These are phyloP conservation scores for Suillus subaureus DNA, from an alignment of 768 basidiomycete genomes.

Conservation along the genomic window DNA sequence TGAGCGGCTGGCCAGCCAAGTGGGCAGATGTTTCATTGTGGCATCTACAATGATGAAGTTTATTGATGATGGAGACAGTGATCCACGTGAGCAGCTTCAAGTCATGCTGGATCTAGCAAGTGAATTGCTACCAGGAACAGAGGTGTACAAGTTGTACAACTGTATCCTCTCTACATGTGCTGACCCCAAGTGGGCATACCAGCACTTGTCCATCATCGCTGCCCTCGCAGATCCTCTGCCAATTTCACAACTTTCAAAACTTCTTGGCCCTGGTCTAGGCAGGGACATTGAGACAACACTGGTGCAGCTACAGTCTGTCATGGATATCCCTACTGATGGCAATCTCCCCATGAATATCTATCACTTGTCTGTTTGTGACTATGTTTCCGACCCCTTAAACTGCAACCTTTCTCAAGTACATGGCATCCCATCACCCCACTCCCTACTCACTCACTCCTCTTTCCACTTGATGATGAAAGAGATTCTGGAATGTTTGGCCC, in stretches of 20 bases:
- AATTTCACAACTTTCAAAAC: background rate
- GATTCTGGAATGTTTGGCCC: background rate
- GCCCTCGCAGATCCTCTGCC: background rate
- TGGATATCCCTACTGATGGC: background rate
- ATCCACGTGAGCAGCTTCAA: slow-evolving; percentile 1
- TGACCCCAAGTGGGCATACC: background rate
- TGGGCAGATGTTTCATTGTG: slow-evolving; percentile 1
- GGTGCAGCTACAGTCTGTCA: background rate
- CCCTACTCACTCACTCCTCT: background rate
- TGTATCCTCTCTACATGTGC: background rate
- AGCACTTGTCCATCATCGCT: background rate
- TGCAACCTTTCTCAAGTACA: background rate
- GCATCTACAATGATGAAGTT: slow-evolving; percentile 5
- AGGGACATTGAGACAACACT: background rate
- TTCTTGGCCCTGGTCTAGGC: slow-evolving; percentile 2
- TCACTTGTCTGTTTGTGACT: background rate
- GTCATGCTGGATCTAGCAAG: slow-evolving; percentile 3
- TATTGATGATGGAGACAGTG: background rate
- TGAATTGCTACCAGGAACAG: slow-evolving; percentile 1
- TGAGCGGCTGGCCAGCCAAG: slow-evolving; percentile 3
- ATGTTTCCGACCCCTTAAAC: background rate
- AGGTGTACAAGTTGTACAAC: background rate
- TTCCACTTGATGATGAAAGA: slow-evolving; percentile 5
- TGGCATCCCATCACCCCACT: background rate
- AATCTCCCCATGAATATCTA: background rate